Conservation (phyloP, 2,329 filamentous ascomycete species). For the Aspergillus tanneri region DNA sequence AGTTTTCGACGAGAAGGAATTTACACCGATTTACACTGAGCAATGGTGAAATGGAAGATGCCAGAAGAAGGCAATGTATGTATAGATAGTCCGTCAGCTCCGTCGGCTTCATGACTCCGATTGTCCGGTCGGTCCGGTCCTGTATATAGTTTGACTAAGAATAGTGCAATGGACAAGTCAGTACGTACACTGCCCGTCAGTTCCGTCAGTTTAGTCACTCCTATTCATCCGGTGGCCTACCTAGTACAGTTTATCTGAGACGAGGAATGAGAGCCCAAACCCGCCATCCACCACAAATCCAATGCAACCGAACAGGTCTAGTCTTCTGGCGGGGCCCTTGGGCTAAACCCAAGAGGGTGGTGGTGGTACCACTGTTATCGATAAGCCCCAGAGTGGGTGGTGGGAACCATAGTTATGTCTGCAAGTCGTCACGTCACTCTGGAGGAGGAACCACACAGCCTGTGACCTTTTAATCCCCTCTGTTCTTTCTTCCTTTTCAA, state of each 20-base stretch:
- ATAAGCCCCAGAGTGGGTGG: slow-evolving; percentile 33
- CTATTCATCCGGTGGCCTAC: no score
- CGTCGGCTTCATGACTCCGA: no score
- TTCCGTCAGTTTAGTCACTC: no score
- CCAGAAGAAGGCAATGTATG: no score
- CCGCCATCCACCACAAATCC: slow-evolving; percentile 16
- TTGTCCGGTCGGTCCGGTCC: no score
- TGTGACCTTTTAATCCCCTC: neutral
- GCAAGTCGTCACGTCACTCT: slow-evolving; percentile 29
- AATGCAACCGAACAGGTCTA: slow-evolving; percentile 23
- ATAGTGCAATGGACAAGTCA: no score
- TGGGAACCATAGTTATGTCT: slow-evolving; percentile 31
- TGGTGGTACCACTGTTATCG: slow-evolving; percentile 14
- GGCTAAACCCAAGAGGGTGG: slow-evolving; percentile 14
- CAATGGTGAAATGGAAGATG: no score
- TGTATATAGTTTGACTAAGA: no score
- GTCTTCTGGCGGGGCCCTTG: slow-evolving; percentile 13
- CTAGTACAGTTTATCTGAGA: neutral
- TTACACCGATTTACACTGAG: no score
- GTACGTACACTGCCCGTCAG: no score
- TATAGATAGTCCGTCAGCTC: no score
- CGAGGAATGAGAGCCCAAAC: neutral
- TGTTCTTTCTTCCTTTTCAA: neutral
- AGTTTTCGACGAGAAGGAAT: neutral
- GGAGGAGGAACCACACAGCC: neutral